Conservation (phyloP, 306 rosid species). For the Vicia villosa region DNA sequence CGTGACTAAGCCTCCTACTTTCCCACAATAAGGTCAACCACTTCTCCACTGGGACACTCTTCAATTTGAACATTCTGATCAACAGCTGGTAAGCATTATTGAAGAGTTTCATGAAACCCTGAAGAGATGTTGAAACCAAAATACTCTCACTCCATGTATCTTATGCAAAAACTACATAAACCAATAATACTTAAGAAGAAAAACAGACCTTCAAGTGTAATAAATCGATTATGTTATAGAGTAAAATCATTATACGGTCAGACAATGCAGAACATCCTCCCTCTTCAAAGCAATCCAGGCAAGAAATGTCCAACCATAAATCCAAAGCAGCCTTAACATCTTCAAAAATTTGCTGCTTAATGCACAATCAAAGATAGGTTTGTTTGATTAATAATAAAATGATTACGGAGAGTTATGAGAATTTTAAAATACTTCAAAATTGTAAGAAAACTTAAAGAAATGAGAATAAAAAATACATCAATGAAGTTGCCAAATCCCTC, state of each 20-base stretch:
- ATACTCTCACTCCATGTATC: slow-evolving; percentile 18
- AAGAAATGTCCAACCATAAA: slow-evolving; percentile 58
- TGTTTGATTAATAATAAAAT: slow-evolving; percentile 15
- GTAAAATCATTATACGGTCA: slow-evolving; percentile 58
- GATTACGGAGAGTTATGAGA: slow-evolving; percentile 7
- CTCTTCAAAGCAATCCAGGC: slow-evolving; percentile 49
- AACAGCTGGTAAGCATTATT: slow-evolving; percentile 56
- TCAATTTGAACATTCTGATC: slow-evolving; percentile 65
- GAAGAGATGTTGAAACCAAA: slow-evolving; percentile 36
- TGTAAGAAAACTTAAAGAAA: neutral
- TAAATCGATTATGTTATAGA: slow-evolving; percentile 71
- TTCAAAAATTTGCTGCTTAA: slow-evolving; percentile 66
- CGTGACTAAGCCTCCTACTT: slow-evolving; percentile 71
- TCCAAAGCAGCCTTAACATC: slow-evolving; percentile 75
- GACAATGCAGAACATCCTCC: slow-evolving; percentile 45
- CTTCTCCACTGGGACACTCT: slow-evolving; percentile 62
- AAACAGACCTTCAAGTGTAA: slow-evolving; percentile 73
- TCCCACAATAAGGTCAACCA: slow-evolving; percentile 70
- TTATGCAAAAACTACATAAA: slow-evolving; percentile 34
- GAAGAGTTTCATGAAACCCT: slow-evolving; percentile 77
- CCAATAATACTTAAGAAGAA: slow-evolving; percentile 28
- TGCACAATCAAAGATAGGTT: slow-evolving; percentile 37
- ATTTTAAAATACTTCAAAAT: neutral
- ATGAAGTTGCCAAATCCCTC: slow-evolving; percentile 13
- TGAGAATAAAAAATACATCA: neutral